These are phyloP conservation scores for Rhododendron molle DNA, from an alignment of 148 eudicot genomes.

Conservation along the genomic window DNA sequence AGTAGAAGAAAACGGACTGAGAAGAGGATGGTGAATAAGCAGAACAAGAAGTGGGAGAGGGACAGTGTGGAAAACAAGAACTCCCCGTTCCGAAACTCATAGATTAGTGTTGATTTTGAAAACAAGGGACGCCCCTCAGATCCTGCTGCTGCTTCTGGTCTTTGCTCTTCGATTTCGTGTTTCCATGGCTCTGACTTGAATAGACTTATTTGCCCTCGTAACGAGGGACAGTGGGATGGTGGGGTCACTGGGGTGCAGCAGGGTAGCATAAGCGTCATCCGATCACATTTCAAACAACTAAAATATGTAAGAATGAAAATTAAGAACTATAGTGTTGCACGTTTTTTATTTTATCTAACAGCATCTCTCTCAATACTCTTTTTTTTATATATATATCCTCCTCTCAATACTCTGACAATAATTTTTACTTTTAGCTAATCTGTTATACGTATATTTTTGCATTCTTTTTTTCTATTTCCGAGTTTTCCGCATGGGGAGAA, in stretches of 20 bases:
- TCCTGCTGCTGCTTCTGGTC: neutral
- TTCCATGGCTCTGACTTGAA: neutral
- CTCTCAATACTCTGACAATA: too few relatives aligned
- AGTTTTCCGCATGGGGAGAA: too few relatives aligned
- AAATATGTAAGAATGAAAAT: too few relatives aligned
- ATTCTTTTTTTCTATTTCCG: too few relatives aligned
- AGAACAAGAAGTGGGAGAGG: slow-evolving; percentile 26
- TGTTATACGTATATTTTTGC: too few relatives aligned
- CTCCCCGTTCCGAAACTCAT: slow-evolving; percentile 40
- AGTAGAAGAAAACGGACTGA: slow-evolving; percentile 18
- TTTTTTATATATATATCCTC: too few relatives aligned
- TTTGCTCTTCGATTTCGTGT: neutral
- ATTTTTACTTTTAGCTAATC: too few relatives aligned
- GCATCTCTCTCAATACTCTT: too few relatives aligned
- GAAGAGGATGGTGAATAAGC: slow-evolving; percentile 25
- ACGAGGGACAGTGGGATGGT: neutral
- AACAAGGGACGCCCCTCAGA: neutral
- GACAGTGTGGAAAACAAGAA: slow-evolving; percentile 39
- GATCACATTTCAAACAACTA: too few relatives aligned
- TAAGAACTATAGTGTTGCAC: too few relatives aligned
- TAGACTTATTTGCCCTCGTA: neutral
- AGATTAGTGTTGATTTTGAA: neutral
- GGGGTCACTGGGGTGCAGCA: neutral
- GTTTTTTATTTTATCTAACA: too few relatives aligned
- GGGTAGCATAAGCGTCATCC: too few relatives aligned